Evolutionary conservation across 2,329 filamentous ascomycete genomes (phyloP).

Genomic region (Botrytis porri): DNA sequence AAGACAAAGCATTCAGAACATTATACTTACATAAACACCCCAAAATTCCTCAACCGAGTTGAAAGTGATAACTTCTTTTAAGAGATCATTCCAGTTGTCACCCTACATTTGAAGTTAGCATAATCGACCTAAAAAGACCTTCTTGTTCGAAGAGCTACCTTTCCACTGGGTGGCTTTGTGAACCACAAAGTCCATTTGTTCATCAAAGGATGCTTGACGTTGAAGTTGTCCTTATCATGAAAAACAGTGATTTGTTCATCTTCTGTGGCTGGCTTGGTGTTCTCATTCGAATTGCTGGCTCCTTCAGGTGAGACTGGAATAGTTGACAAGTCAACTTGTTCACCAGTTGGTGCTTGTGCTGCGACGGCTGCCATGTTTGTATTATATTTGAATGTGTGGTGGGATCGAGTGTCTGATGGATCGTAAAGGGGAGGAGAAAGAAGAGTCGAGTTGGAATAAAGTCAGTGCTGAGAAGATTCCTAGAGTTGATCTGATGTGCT

Average conservation of each 20-base stretch:
- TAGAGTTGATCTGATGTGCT: conserved; percentile 14
- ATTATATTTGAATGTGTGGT: neutral
- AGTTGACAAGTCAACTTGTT: conserved; percentile 63
- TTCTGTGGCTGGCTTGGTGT: conserved; percentile 45
- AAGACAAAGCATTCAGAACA: neutral
- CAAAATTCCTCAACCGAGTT: conserved; percentile 99
- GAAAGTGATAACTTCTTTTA: conserved; percentile 98
- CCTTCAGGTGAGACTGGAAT: conserved; percentile 66
- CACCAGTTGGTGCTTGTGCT: conserved; percentile 25
- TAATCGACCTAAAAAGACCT: neutral
- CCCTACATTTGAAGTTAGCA: conserved; percentile 53
- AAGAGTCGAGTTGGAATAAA: neutral
- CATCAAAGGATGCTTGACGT: conserved; percentile 97
- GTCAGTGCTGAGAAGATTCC: conserved; percentile 7
- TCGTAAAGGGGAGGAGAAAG: neutral
- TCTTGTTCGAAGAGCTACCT: conserved; percentile 53
- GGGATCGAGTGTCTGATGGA: conserved; percentile 12
- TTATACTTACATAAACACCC: conserved; percentile 86
- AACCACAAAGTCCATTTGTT: conserved; percentile 99
- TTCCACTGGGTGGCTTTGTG: conserved; percentile 94
- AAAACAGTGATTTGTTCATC: conserved; percentile 85
- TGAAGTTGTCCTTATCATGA: conserved; percentile 98
- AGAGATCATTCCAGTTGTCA: conserved; percentile 96
- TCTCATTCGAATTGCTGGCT: conserved; percentile 49
- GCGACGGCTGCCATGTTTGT: conserved; percentile 34